These are phyloP conservation scores for Stagonosporopsis chrysanthemi DNA, from an alignment of 2,329 filamentous ascomycete genomes.

Conservation along the genomic window DNA sequence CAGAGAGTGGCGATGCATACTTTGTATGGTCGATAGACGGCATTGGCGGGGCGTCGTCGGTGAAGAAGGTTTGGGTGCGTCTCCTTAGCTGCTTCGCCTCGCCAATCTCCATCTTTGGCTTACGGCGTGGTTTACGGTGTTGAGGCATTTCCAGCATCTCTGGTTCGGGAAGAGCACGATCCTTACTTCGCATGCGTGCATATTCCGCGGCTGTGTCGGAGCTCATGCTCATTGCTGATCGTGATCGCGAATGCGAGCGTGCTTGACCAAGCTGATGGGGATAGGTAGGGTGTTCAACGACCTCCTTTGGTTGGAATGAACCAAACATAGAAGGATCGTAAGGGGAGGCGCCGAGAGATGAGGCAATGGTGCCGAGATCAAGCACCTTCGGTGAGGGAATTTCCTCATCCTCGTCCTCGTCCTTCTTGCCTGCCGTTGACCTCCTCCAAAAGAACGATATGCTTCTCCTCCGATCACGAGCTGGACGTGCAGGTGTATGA, in stretches of 20 bases:
- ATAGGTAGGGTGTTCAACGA: slow-evolving; percentile 38
- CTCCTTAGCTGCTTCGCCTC: slow-evolving; percentile 30
- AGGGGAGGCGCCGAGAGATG: slow-evolving; percentile 52
- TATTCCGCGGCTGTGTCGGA: slow-evolving; percentile 44
- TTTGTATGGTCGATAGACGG: slow-evolving; percentile 33
- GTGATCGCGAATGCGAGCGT: slow-evolving; percentile 37
- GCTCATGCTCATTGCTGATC: slow-evolving; percentile 47
- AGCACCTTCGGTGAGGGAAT: slow-evolving; percentile 36
- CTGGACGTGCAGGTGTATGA: slow-evolving; percentile 31
- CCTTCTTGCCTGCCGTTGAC: slow-evolving; percentile 34
- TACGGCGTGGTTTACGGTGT: slow-evolving; percentile 41
- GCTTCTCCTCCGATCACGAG: slow-evolving; percentile 35
- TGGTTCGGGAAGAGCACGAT: slow-evolving; percentile 33
- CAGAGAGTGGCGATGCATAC: slow-evolving; percentile 14
- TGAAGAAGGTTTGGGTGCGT: slow-evolving; percentile 23
- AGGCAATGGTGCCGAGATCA: slow-evolving; percentile 53
- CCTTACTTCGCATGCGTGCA: slow-evolving; percentile 47
- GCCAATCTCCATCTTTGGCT: slow-evolving; percentile 32
- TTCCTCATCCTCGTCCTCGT: slow-evolving; percentile 25
- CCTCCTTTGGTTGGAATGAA: slow-evolving; percentile 22
- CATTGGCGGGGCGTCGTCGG: slow-evolving; percentile 24
- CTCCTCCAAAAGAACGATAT: slow-evolving; percentile 43
- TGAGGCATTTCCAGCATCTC: slow-evolving; percentile 30
- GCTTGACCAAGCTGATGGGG: slow-evolving; percentile 46
- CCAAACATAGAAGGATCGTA: slow-evolving; percentile 52